Conservation (phyloP, 306 rosid species). For the Sicyos edulis region DNA sequence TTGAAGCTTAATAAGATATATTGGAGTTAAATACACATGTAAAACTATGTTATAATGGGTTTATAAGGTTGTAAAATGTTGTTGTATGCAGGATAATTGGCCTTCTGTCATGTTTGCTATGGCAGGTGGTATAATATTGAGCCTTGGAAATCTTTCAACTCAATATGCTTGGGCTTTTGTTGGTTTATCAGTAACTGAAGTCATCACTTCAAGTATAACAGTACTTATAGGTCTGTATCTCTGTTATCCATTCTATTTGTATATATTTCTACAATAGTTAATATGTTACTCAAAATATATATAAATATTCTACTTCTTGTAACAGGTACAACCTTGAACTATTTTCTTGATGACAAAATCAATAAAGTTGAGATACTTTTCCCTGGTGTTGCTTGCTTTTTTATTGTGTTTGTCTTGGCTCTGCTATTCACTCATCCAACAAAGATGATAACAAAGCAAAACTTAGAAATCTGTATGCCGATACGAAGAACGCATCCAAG, state of each 20-base stretch:
- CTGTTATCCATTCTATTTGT: neutral
- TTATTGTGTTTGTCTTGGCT: constrained; percentile 11
- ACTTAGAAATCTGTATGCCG: neutral
- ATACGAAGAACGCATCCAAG: neutral
- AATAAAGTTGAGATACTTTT: constrained; percentile 9
- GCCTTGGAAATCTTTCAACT: constrained; percentile 14
- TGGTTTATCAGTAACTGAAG: constrained; percentile 11
- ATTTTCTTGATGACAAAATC: constrained; percentile 15
- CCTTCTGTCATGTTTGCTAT: constrained; percentile 11
- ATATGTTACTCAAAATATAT: neutral
- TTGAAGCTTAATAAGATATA: too few species aligned
- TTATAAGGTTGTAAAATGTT: neutral
- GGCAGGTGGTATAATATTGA: constrained; percentile 10
- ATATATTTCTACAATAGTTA: neutral
- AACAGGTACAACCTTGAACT: constrained; percentile 8
- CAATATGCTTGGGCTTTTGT: constrained; percentile 16
- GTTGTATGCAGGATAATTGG: constrained; percentile 13
- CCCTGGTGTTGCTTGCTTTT: constrained; percentile 17
- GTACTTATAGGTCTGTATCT: constrained; percentile 3
- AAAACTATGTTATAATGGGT: neutral
- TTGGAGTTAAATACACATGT: neutral
- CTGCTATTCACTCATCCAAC: constrained; percentile 14
- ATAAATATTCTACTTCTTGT: neutral
- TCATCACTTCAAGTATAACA: constrained; percentile 11
- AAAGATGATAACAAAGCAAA: constrained; percentile 9